These are phyloP conservation scores for Xylariales sp. DNA, from an alignment of 2,329 filamentous ascomycete genomes.

Conservation along the genomic window DNA sequence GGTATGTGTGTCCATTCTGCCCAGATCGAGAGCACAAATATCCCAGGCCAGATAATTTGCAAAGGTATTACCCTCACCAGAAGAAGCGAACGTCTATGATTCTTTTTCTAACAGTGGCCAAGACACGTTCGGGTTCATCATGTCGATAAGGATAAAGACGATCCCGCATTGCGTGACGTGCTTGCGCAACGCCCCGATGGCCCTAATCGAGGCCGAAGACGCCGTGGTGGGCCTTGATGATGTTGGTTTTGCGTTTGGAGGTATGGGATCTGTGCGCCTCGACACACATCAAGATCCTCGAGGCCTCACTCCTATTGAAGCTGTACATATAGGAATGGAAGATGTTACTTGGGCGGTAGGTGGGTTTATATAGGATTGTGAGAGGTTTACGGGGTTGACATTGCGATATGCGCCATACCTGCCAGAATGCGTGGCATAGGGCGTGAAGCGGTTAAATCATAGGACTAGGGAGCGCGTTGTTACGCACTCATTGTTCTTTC, in stretches of 20 bases:
- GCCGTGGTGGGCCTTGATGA: conserved; percentile 65
- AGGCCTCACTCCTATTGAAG: conserved; percentile 30
- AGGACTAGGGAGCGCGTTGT: conserved; percentile 31
- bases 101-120: conserved; percentile 32
- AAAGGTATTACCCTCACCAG: conserved; percentile 69
- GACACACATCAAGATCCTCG: conserved; percentile 18
- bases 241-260: conserved; percentile 16
- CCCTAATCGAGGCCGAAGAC: conserved; percentile 80
- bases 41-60: conserved; percentile 93
- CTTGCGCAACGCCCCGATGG: conserved; percentile 88
- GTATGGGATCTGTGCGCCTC: conserved; percentile 20
- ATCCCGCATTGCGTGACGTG: conserved; percentile 82
- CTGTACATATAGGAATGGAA: conserved; percentile 32
- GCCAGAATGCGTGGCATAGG: conserved; percentile 34
- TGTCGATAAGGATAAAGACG: conserved; percentile 88
- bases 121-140: conserved; percentile 96
- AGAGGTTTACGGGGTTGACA: conserved; percentile 18
- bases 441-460: conserved; percentile 44
- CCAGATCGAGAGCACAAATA: conserved; percentile 94
- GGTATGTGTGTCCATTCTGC: conserved; percentile 96
- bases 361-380: conserved; percentile 24
- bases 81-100: neutral
- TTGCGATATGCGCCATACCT: conserved; percentile 13
- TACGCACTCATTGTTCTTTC: conserved; percentile 11
- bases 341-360: conserved; percentile 7